Evolutionary conservation across 2,329 filamentous ascomycete genomes (phyloP), one percentile per base, ranked within the genome.

Genomic region (Aspergillus aculeatus): DNA sequence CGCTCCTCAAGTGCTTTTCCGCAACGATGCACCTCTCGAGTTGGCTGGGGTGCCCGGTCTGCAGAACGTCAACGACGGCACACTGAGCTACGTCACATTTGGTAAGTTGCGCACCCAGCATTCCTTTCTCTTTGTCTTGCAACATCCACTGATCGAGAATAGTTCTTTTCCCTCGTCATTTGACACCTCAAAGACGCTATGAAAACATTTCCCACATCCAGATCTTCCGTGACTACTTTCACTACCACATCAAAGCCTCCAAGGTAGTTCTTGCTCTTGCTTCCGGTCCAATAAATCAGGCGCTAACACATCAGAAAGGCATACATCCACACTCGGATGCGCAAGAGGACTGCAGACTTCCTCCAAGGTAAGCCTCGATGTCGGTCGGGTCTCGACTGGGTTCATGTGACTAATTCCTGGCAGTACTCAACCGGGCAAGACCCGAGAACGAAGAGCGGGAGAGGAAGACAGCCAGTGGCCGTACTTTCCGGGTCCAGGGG

Each of bases 211-310:
- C 93, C 54, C 96, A 99, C 77, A 98, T 99, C 71, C 96, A 99
- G 80, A 99, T 95, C 14, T 99, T 99, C 90, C 91, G 95, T 67
- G 95, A 99, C 75, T 99, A 99, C 79, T 99, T 99, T 84, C 95
- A 99, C 78, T 99, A 99, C 78, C 95, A 99, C 79, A 99, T 99
- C 80, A 99, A 99, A 81, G 96, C 95, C 31, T 97, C 93, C 64
- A 99, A 99, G 83, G 86, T 87, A 76, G 29, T 19, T 41, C 29
- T 16, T 5, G 35, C 55, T 47, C 12, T n/a, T 23, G 54, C 48
- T 3, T 29, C 9, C n/a, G 19, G n/a, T 10, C 31, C 47, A 50
- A 7, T n/a, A 44, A 16, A 58, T 48, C 58, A 31, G 59, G 48
- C n/a, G 38, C 65, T 54, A 51, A 59, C 57, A 31, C 50, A 24